A percentile compares a stretch with the other conserved stretches of the same genome.
phyloP scores from a whole-genome alignment of 768 basidiomycete genomes.

The Udeniomyces megalosporus region DNA sequence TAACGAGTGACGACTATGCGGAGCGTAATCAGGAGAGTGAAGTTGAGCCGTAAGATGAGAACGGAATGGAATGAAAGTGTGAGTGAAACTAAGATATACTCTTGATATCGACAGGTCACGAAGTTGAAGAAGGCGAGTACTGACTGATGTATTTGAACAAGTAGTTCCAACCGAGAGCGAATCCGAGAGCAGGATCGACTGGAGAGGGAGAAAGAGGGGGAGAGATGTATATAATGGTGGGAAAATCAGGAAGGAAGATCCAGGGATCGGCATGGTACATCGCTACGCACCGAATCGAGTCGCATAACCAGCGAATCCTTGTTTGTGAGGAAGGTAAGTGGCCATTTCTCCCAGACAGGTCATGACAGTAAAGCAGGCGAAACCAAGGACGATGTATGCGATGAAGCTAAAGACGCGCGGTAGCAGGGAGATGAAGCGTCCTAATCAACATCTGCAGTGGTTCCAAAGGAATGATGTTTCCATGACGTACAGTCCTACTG shows the following conservation, averaged over 20 bases:
- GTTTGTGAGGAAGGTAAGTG: slow-evolving; percentile 29
- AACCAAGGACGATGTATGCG: slow-evolving; percentile 40
- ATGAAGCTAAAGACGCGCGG: slow-evolving; percentile 34
- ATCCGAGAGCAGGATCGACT: slow-evolving; percentile 51
- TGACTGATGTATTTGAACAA: slow-evolving; percentile 28
- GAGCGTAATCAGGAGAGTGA: no score
- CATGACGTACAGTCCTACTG: no score
- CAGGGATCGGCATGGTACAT: no score
- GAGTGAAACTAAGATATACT: neutral
- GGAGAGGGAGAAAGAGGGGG: no score
- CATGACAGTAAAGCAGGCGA: slow-evolving; percentile 22
- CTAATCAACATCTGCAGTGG: neutral
- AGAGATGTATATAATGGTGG: no score
- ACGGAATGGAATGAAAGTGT: neutral
- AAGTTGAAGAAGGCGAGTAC: neutral
- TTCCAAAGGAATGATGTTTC: no score
- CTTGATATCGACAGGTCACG: neutral
- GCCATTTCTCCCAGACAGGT: slow-evolving; percentile 35
- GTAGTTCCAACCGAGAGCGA: slow-evolving; percentile 52
- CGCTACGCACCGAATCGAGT: no score
- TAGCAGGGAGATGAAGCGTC: neutral
- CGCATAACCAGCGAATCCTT: slow-evolving; percentile 38
- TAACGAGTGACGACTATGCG: no score
- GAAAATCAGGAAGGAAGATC: no score
- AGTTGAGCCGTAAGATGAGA: no score